phyloP scores from a whole-genome alignment of 208 protist genomes.

The Crithidia mellificae region DNA sequence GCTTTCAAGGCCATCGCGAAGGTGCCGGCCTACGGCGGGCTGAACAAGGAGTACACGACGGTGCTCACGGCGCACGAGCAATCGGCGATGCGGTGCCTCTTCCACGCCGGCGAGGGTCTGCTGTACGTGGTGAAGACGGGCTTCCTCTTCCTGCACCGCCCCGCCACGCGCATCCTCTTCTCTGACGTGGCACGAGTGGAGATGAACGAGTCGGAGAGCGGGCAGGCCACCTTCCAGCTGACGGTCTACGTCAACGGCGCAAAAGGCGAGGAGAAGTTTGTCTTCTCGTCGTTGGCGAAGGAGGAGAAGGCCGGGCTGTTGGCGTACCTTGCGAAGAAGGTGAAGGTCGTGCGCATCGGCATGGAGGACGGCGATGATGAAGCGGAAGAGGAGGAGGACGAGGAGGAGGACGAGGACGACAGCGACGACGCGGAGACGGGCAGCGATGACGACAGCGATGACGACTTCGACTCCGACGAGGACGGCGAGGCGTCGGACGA shows the following conservation, averaged over 20 bases:
- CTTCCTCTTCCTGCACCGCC: slow-evolving; percentile 83
- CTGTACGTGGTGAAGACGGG: slow-evolving; percentile 76
- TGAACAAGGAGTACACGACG: slow-evolving; percentile 83
- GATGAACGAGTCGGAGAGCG: slow-evolving; percentile 74
- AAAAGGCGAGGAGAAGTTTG: slow-evolving; percentile 53
- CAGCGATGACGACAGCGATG: slow-evolving; percentile 49
- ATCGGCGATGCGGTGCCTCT: slow-evolving; percentile 77
- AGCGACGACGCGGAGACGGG: slow-evolving; percentile 14
- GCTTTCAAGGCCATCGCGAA: slow-evolving; percentile 78
- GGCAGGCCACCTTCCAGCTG: slow-evolving; percentile 74
- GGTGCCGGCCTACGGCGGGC: slow-evolving; percentile 69
- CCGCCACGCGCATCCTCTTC: slow-evolving; percentile 61
- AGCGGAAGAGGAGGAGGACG: slow-evolving; percentile 58
- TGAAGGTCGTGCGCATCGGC: slow-evolving; percentile 53
- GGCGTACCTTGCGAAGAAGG: slow-evolving; percentile 55
- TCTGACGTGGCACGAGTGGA: slow-evolving; percentile 55
- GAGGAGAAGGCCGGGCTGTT: slow-evolving; percentile 68
- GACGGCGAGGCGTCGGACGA: no score
- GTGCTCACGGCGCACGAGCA: slow-evolving; percentile 45
- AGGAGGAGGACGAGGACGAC: slow-evolving; percentile 51
- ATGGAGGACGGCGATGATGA: slow-evolving; percentile 34
- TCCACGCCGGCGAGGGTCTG: slow-evolving; percentile 70
- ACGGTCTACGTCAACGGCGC: slow-evolving; percentile 45
- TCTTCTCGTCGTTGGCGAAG: slow-evolving; percentile 74
- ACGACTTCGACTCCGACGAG: slow-evolving; percentile 35